Percentiles rank a stretch among this genome's conserved stretches.
Conservation (phyloP, 805 yeast genomes). For the Grigorovia jiainica region DNA sequence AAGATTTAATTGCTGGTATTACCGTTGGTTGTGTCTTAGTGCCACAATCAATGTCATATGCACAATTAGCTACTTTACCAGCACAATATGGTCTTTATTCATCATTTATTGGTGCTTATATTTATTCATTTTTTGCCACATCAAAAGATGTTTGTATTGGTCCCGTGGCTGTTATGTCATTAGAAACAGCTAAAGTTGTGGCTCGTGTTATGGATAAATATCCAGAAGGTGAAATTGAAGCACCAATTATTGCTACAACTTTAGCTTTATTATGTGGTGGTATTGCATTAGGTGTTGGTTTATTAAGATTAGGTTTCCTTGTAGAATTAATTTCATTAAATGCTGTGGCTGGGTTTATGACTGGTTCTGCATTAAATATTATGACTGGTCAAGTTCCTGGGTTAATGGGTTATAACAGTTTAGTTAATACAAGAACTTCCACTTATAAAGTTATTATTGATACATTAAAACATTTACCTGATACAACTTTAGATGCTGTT, state of each 20-base stretch:
- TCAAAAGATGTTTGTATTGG: slow-evolving; percentile 94
- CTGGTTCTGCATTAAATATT: slow-evolving; percentile 85
- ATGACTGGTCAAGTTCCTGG: slow-evolving; percentile 79
- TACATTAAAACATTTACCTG: slow-evolving; percentile 60
- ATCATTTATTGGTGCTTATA: slow-evolving; percentile 82
- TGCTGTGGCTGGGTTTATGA: slow-evolving; percentile 90
- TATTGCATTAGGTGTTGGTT: slow-evolving; percentile 72
- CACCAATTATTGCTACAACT: slow-evolving; percentile 71
- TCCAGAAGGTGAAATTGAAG: slow-evolving; percentile 35
- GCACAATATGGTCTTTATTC: slow-evolving; percentile 87
- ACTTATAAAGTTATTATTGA: slow-evolving; percentile 63
- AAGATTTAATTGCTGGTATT: slow-evolving; percentile 84
- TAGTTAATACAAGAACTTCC: slow-evolving; percentile 63
- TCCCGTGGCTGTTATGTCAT: slow-evolving; percentile 93
- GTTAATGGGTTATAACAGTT: slow-evolving; percentile 61
- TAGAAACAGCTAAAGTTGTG: slow-evolving; percentile 73
- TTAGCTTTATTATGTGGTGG: slow-evolving; percentile 78
- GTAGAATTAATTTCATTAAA: slow-evolving; percentile 85
- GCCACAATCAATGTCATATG: slow-evolving; percentile 95
- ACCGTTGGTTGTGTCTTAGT: slow-evolving; percentile 90
- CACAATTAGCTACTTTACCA: slow-evolving; percentile 69
- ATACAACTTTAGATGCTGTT: slow-evolving; percentile 72
- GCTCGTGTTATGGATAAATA: slow-evolving; percentile 47
- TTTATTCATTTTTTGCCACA: slow-evolving; percentile 86
- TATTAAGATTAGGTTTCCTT: slow-evolving; percentile 76